Conservation (phyloP, 2,329 filamentous ascomycete genomes). For the Alternaria ethzedia region DNA sequence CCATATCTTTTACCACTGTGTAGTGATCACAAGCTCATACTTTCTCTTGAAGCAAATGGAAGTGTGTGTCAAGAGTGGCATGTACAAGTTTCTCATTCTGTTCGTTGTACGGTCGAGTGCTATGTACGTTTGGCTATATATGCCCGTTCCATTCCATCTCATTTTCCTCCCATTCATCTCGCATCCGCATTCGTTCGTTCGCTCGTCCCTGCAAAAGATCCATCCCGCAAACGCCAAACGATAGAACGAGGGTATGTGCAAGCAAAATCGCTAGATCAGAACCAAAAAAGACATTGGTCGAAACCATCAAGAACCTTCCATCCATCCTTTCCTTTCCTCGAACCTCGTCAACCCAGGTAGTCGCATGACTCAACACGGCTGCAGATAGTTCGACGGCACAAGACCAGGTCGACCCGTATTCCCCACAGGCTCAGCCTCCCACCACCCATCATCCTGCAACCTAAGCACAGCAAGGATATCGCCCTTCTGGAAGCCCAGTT, state of each 20-base stretch:
- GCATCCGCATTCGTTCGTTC: neutral
- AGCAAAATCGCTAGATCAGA: neutral
- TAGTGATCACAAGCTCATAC: neutral
- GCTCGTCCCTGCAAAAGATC: neutral
- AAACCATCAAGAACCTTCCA: neutral
- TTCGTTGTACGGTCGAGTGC: neutral
- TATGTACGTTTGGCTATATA: neutral
- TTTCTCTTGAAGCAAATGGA: neutral
- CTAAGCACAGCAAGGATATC: constrained; percentile 87
- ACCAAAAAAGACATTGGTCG: neutral
- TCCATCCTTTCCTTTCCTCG: neutral
- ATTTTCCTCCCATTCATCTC: neutral
- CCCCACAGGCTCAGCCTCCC: constrained; percentile 92
- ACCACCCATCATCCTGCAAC: constrained; percentile 98
- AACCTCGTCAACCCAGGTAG: neutral
- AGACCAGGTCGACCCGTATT: constrained; percentile 62
- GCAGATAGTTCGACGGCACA: constrained; percentile 72
- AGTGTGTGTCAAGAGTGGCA: neutral
- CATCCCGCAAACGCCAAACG: neutral
- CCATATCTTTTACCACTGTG: too few species aligned
- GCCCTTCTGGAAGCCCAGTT: constrained; percentile 89
- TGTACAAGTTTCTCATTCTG: neutral
- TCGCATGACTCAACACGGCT: constrained; percentile 55
- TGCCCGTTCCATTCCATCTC: neutral
- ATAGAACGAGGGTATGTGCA: constrained; percentile 10